Percentiles rank a stretch among this genome's conserved stretches.
Evolutionary conservation across 352 stramenopile genomes (phyloP).

Genomic region (Thraustochytrium sp.): DNA sequence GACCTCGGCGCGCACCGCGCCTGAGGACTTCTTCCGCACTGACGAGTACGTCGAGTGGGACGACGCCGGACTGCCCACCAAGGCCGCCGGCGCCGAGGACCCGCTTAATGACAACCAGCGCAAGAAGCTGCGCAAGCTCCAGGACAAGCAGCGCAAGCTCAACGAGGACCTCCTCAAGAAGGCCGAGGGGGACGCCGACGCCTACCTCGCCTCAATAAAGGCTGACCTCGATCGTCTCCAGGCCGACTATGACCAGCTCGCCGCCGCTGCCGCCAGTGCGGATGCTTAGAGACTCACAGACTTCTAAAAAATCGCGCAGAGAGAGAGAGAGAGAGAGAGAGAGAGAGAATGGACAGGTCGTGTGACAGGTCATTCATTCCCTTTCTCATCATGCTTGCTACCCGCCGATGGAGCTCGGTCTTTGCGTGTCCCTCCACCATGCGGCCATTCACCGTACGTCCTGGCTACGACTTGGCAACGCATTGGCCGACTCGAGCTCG

Average conservation of each 20-base stretch:
- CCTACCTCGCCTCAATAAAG: background rate
- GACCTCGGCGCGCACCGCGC: background rate
- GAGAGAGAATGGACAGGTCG: too few relatives aligned
- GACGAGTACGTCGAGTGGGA: slow-evolving; percentile 19
- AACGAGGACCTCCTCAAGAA: slow-evolving; percentile 15
- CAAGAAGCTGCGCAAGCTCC: slow-evolving; percentile 25
- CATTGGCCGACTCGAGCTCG: too few relatives aligned
- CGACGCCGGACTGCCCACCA: background rate
- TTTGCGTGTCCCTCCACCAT: too few relatives aligned
- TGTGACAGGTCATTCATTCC: too few relatives aligned
- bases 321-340: too few relatives aligned
- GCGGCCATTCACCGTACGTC: too few relatives aligned
- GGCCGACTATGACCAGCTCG: background rate
- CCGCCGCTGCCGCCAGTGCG: background rate
- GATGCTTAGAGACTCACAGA: too few relatives aligned
- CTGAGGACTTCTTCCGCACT: background rate
- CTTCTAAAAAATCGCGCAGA: too few relatives aligned
- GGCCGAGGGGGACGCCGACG: background rate
- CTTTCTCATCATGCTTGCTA: too few relatives aligned
- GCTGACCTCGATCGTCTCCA: background rate
- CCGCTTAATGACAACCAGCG: background rate
- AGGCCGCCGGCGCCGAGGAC: background rate
- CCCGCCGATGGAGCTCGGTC: too few relatives aligned
- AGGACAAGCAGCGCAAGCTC: slow-evolving; percentile 34
- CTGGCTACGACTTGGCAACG: too few relatives aligned